Evolutionary conservation across 345 rosid species (phyloP).

Genomic region (Gossypium thurberi): DNA sequence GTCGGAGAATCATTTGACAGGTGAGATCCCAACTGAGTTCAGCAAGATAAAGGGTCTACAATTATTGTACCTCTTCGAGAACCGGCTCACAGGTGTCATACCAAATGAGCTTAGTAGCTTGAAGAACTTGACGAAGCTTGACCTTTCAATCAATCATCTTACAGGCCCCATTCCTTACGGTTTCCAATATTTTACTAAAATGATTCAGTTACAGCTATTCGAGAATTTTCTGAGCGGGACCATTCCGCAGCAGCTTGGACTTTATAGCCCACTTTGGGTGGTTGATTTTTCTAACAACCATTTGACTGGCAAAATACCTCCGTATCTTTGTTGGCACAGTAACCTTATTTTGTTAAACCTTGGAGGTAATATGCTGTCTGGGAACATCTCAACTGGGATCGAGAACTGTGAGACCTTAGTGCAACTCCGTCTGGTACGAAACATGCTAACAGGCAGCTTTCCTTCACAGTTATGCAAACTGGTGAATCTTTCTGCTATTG

Average conservation of each 20-base stretch:
- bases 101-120: constrained; percentile 60
- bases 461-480: constrained; percentile 74
- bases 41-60: constrained; percentile 50
- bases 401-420: constrained; percentile 47
- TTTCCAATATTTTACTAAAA: constrained; percentile 58
- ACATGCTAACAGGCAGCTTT: constrained; percentile 67
- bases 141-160: constrained; percentile 74
- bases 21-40: constrained; percentile 72
- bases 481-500: constrained; percentile 65
- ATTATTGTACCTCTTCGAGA: constrained; percentile 71
- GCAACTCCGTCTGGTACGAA: constrained; percentile 66
- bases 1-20: constrained; percentile 67
- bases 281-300: constrained; percentile 80
- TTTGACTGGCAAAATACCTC: constrained; percentile 71
- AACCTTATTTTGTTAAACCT: constrained; percentile 61
- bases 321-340: constrained; percentile 48
- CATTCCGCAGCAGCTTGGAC: constrained; percentile 74
- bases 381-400: constrained; percentile 59
- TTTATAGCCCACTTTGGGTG: constrained; percentile 68
- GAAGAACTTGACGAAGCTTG: constrained; percentile 65
- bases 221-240: constrained; percentile 56
- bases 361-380: constrained; percentile 61
- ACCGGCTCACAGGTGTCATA: constrained; percentile 68
- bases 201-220: constrained; percentile 82
- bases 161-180: constrained; percentile 68